Percentiles rank a stretch among this genome's conserved stretches.
Conservation (phyloP, 2,329 filamentous ascomycete species). For the Verticillium nonalfalfae region DNA sequence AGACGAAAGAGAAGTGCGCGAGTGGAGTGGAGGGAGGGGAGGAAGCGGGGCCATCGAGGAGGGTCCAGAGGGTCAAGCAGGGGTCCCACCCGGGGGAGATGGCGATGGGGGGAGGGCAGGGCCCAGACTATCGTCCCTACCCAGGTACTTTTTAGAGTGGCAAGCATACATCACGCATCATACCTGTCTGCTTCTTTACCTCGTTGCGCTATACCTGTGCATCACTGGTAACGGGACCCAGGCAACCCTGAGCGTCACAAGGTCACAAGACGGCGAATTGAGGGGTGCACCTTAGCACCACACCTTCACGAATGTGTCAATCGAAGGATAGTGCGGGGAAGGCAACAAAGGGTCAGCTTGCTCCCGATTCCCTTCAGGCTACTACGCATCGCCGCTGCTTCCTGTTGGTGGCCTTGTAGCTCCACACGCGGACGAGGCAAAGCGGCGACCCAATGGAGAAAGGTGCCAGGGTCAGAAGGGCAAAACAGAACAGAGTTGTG, state of each 20-base stretch:
- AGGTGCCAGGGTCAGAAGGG: background rate
- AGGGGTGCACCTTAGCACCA: background rate
- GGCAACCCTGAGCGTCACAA: background rate
- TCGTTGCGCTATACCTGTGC: no score
- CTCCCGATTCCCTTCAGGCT: background rate
- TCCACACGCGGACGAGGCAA: background rate
- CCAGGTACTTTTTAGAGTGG: background rate
- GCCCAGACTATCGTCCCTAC: background rate
- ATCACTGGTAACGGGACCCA: background rate
- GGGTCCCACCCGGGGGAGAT: background rate
- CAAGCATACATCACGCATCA: background rate
- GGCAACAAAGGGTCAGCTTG: background rate
- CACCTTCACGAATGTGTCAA: background rate
- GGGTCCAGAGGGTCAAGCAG: background rate
- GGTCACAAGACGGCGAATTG: background rate
- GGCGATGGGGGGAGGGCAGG: background rate
- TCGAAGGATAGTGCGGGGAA: background rate
- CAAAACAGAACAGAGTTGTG: background rate
- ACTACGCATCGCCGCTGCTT: background rate
- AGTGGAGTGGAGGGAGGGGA: background rate
- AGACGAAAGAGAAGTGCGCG: background rate
- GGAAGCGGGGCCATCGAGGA: background rate
- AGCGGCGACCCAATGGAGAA: background rate
- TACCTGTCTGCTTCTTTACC: no score
- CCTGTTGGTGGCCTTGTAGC: background rate